Conservation (phyloP, 2,329 filamentous ascomycete species). For the Xylariaceae sp. region DNA sequence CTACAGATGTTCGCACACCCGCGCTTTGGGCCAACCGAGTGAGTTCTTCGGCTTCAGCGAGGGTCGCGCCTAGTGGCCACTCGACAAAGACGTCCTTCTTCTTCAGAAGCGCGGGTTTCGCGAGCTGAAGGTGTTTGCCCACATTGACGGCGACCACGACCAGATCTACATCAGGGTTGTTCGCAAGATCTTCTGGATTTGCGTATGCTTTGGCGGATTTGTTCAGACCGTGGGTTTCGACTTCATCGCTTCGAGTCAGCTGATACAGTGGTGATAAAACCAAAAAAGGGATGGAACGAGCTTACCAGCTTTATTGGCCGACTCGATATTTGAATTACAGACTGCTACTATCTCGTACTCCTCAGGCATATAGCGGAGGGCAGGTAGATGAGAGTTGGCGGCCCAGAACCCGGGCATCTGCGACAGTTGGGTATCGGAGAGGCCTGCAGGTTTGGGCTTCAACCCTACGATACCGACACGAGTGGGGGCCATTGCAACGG, state of each 20-base stretch:
- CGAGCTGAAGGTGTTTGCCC: constrained; percentile 37
- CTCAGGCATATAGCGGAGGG: constrained; percentile 26
- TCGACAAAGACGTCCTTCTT: constrained; percentile 48
- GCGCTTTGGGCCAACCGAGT: constrained; percentile 36
- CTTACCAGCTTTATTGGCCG: constrained; percentile 36
- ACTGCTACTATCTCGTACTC: constrained; percentile 47
- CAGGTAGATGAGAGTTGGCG: constrained; percentile 34
- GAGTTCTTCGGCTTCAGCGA: constrained; percentile 40
- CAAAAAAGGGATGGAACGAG: background rate
- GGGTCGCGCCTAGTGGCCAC: constrained; percentile 43
- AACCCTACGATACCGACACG: constrained; percentile 27
- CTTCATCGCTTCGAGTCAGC: background rate
- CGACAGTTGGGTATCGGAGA: background rate
- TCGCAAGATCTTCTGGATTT: constrained; percentile 38
- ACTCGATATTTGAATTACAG: constrained; percentile 42
- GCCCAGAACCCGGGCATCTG: constrained; percentile 30
- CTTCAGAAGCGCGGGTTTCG: constrained; percentile 39
- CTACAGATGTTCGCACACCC: constrained; percentile 41
- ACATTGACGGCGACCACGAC: constrained; percentile 43
- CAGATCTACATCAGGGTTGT: constrained; percentile 44
- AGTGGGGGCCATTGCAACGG: constrained; percentile 23
- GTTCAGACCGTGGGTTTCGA: constrained; percentile 35
- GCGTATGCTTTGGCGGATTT: constrained; percentile 36
- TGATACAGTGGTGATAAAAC: background rate
- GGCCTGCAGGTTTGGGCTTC: constrained; percentile 1